These are phyloP conservation scores for Emmonsiellopsis sp. DNA, from an alignment of 2,329 filamentous ascomycete genomes.

Conservation along the genomic window DNA sequence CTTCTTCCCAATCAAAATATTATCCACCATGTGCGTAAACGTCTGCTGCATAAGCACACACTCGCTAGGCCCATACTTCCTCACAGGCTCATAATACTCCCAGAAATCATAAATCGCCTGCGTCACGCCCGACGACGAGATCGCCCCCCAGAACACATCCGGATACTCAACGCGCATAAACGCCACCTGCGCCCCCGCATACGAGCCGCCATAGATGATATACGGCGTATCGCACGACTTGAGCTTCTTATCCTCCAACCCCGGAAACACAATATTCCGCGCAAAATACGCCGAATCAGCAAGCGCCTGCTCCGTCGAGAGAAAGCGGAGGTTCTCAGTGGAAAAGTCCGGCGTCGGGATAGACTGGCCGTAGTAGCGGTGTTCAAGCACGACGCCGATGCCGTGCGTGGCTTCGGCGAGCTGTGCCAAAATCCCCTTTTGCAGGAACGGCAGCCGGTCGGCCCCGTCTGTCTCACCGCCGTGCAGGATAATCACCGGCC, in stretches of 20 bases:
- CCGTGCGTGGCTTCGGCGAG: conserved; percentile 63
- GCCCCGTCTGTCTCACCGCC: conserved; percentile 58
- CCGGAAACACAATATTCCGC: conserved; percentile 59
- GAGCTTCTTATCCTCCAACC: conserved; percentile 59
- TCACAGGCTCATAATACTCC: conserved; percentile 52
- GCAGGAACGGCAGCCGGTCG: conserved; percentile 59
- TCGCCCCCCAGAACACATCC: conserved; percentile 67
- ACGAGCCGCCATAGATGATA: conserved; percentile 75
- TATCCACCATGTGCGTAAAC: conserved; percentile 50
- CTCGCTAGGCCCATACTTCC: conserved; percentile 47
- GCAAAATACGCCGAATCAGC: conserved; percentile 79
- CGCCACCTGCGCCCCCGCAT: conserved; percentile 70
- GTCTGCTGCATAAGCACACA: conserved; percentile 60
- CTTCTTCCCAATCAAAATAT: conserved; percentile 44
- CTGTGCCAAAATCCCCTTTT: conserved; percentile 68
- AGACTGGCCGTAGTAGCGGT: conserved; percentile 77
- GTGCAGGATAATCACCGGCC: conserved; percentile 70
- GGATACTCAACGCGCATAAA: conserved; percentile 70
- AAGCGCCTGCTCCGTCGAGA: conserved; percentile 73
- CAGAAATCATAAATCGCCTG: conserved; percentile 72
- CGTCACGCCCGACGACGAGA: conserved; percentile 72
- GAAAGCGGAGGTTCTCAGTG: conserved; percentile 64
- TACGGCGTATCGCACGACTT: conserved; percentile 59
- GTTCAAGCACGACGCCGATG: conserved; percentile 72
- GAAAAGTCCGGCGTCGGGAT: conserved; percentile 59